These are phyloP conservation scores for Platismatia glauca DNA, from an alignment of 495 filamentous ascomycete genomes.

Conservation along the genomic window DNA sequence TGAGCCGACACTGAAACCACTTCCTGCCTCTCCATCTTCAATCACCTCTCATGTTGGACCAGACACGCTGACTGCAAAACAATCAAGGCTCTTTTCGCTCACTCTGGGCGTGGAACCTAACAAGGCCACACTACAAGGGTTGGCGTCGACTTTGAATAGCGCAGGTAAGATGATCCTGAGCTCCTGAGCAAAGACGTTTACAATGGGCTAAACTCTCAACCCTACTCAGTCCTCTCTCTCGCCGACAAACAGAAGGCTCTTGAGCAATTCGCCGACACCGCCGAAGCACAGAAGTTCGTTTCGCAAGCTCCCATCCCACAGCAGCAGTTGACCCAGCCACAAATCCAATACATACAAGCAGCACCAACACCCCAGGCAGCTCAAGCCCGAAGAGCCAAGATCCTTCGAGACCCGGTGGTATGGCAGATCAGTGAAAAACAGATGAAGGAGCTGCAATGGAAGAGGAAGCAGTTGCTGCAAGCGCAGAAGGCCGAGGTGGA, in stretches of 20 bases:
- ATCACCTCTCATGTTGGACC: too few species aligned
- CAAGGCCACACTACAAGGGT: conserved; percentile 17
- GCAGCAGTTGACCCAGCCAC: conserved; percentile 22
- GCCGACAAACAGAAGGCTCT: conserved; percentile 19
- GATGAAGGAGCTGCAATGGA: conserved; percentile 22
- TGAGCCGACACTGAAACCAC: not conserved
- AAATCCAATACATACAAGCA: conserved; percentile 23
- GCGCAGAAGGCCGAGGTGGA: conserved; percentile 21
- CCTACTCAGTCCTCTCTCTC: conserved; percentile 13
- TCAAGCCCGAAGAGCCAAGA: conserved; percentile 19
- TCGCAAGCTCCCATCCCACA: conserved; percentile 15
- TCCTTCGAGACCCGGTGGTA: conserved; percentile 19
- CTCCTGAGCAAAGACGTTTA: not conserved
- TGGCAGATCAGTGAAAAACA: conserved; percentile 23
- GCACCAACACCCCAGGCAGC: conserved; percentile 20
- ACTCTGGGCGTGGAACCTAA: conserved; percentile 22
- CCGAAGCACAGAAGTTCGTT: conserved; percentile 21
- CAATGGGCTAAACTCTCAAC: not conserved
- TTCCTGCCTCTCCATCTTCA: not conserved
- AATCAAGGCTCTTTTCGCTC: conserved; percentile 20
- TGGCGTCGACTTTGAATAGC: conserved; percentile 19
- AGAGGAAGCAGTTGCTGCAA: conserved; percentile 21
- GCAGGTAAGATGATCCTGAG: conserved; percentile 13
- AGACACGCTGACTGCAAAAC: not conserved
- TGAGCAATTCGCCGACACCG: conserved; percentile 17